Conservation (phyloP, 352 stramenopile genomes). For the Aphanomyces invadans region DNA sequence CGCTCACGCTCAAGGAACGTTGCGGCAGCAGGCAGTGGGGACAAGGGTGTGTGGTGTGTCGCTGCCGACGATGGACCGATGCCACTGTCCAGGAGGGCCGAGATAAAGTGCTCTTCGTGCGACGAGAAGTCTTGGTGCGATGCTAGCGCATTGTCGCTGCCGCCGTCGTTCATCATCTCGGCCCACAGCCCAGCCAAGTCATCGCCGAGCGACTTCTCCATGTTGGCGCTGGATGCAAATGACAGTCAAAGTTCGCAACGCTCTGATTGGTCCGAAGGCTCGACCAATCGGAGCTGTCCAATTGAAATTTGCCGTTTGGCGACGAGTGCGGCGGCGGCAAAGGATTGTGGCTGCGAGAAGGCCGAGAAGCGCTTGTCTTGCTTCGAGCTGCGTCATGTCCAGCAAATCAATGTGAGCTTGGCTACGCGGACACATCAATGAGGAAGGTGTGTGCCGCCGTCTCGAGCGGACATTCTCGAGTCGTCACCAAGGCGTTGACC, state of each 20-base stretch:
- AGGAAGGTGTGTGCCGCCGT: too few relatives aligned
- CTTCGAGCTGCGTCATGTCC: too few relatives aligned
- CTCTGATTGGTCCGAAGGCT: not conserved
- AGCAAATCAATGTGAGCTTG: too few relatives aligned
- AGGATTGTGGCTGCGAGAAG: too few relatives aligned
- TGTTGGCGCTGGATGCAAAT: not conserved
- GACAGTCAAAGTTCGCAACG: not conserved
- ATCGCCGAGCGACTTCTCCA: not conserved
- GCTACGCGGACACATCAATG: too few relatives aligned
- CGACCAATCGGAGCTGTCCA: too few relatives aligned
- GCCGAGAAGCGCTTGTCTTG: too few relatives aligned
- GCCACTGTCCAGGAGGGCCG: not conserved
- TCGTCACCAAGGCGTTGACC: too few relatives aligned
- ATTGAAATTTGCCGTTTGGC: too few relatives aligned
- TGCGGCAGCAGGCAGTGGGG: not conserved
- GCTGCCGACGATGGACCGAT: not conserved
- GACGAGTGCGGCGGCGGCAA: too few relatives aligned
- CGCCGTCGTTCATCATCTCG: not conserved
- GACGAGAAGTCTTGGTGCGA: not conserved
- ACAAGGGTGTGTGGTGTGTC: not conserved
- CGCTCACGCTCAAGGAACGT: conserved; percentile 4
- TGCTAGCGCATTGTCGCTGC: not conserved
- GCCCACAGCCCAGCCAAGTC: not conserved
- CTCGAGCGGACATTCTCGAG: too few relatives aligned
- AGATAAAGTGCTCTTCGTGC: not conserved